phyloP scores from a whole-genome alignment of 2,329 filamentous ascomycete genomes.

The Leptodontidium sp. region DNA sequence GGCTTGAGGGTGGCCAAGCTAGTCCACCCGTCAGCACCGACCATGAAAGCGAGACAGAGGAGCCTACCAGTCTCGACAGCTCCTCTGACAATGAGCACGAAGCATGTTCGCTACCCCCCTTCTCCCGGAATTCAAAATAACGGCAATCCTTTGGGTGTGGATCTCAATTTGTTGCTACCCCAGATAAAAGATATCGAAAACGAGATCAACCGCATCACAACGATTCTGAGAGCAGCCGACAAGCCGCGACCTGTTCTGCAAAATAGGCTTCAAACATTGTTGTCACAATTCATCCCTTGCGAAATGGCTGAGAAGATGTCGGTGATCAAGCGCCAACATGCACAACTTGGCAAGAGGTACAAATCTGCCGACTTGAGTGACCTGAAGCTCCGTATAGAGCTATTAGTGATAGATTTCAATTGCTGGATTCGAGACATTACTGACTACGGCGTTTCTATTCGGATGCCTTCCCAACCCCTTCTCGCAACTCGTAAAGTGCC shows the following conservation, averaged over 20 bases:
- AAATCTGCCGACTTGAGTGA: background rate
- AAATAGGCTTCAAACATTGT: background rate
- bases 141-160: background rate
- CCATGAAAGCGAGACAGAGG: background rate
- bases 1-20: background rate
- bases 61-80: too few relatives aligned
- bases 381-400: background rate
- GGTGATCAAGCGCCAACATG: background rate
- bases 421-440: background rate
- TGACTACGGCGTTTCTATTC: background rate
- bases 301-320: background rate
- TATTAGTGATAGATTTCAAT: background rate
- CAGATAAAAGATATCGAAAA: slow-evolving; percentile 2
- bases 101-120: background rate
- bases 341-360: background rate
- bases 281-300: slow-evolving; percentile 11
- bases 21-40: background rate
- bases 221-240: background rate
- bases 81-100: background rate
- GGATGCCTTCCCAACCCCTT: background rate
- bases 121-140: background rate
- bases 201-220: slow-evolving; percentile 10
- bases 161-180: background rate
- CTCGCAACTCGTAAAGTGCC: background rate
- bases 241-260: background rate